Base-by-base conservation (phyloP, 176 grass and related monocot genomes). In the Secale cereale region DNA sequence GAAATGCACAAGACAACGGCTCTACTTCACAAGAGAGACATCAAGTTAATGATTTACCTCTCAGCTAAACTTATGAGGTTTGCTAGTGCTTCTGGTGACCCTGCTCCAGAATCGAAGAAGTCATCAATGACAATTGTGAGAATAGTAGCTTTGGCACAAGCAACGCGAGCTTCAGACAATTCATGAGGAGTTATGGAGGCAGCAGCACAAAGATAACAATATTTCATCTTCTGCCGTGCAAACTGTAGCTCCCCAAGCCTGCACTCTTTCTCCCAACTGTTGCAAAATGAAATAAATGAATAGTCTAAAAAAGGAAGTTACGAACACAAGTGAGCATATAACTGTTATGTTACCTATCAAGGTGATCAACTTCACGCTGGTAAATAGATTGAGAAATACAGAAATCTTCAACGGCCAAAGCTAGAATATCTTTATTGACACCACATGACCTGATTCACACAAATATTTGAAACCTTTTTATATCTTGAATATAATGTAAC, bases 121-220 rank as follows among this genome's bases (percentile, higher is more conserved):
- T 97, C 95, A 19, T 97, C 90, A 19, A 94, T 86, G 1, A 94
- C 23, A 20, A 88, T 92, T 29, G 90, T 89, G 26, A 97, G 91
- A 10, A 92, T 90, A 33, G 52, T 79, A 89, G 91, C 92, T 88
- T 89, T 86, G 3, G 90, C 69, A 88, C 86, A 97, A 33, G 76
- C 80, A 28, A 89, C 89, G 43, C 90, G 92, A 37, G 88, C 92
- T 65, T 94, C 86, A 22, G 83, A 87, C 15, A 91, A 40, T 69
- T 97, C 81, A 60, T 81, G 86, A 37, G 86, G 79, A 57, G 68
- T 92, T 64, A 94, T 77, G 60, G 88, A 89, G 28, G 88, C 87
- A 46, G 92, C 88, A 74, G 81, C 89, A 76, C 89, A 97, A 32
- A 97, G 82, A 37, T 90, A 97, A 81, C 88, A 93, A 73, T 90